phyloP scores from a whole-genome alignment of 371 early-diverging fungal species.

The Mucor piriformis region DNA sequence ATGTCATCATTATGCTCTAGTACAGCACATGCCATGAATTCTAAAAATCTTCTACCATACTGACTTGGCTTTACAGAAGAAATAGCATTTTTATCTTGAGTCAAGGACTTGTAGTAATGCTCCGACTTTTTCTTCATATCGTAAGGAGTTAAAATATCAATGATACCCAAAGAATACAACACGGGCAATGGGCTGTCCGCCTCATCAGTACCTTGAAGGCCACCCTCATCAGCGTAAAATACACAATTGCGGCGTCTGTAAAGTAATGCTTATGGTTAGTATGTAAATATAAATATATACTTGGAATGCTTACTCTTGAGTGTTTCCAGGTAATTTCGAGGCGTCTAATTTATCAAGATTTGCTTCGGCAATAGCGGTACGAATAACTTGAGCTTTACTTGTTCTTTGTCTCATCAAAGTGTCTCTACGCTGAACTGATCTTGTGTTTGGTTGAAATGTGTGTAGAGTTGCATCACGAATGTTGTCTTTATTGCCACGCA shows the following conservation, averaged over 20 bases:
- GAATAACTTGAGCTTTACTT: conserved; percentile 70
- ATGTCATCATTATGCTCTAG: conserved; percentile 50
- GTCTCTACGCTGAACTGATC: conserved; percentile 48
- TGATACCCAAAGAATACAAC: conserved; percentile 94
- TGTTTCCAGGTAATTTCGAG: conserved; percentile 57
- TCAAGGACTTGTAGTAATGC: conserved; percentile 83
- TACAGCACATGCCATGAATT: conserved; percentile 74
- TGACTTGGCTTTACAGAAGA: conserved; percentile 90
- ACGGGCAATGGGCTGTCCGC: conserved; percentile 65
- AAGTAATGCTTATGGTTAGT: not conserved
- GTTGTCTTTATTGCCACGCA: conserved; percentile 84
- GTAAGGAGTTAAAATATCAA: conserved; percentile 98
- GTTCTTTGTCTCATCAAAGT: conserved; percentile 54
- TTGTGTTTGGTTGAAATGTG: conserved; percentile 65
- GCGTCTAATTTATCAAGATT: conserved; percentile 71
- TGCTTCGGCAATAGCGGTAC: conserved; percentile 72
- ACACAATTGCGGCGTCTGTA: conserved; percentile 68
- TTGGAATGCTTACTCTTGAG: conserved; percentile 41
- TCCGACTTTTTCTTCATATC: conserved; percentile 88
- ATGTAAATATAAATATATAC: not conserved
- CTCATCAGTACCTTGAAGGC: conserved; percentile 83
- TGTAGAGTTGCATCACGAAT: conserved; percentile 88
- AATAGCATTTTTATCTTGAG: conserved; percentile 76
- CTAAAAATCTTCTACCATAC: conserved; percentile 89
- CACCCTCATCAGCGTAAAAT: conserved; percentile 93